Conservation (phyloP, 192 early-diverging fungal genomes). For the Backusella circina region DNA sequence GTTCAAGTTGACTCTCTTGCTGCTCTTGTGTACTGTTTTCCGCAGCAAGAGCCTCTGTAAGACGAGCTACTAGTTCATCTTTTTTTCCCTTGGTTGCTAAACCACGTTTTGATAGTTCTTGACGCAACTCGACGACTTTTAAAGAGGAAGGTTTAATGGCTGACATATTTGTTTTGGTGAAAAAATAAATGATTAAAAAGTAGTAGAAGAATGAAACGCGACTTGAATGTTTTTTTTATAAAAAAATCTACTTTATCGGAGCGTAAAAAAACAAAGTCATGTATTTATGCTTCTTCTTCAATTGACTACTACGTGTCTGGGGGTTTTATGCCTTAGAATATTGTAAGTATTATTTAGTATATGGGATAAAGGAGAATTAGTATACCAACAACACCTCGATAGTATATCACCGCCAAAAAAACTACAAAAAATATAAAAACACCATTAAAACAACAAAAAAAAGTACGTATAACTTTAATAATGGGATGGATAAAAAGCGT, state of each 20-base stretch:
- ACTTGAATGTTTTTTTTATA: not conserved
- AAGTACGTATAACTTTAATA: too few species aligned
- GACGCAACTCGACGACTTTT: slow-evolving; percentile 30
- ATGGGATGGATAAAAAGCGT: too few species aligned
- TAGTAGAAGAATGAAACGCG: not conserved
- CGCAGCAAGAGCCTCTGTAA: slow-evolving; percentile 47
- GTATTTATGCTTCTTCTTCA: not conserved
- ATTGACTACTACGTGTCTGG: too few species aligned
- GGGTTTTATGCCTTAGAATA: too few species aligned
- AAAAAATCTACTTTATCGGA: not conserved
- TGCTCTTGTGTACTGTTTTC: not conserved
- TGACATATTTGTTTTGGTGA: slow-evolving; percentile 11
- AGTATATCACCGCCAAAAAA: too few species aligned
- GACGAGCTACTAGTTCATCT: slow-evolving; percentile 58
- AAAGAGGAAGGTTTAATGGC: slow-evolving; percentile 14
- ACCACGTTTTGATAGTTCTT: slow-evolving; percentile 50
- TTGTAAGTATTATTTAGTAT: too few species aligned
- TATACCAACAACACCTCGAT: too few species aligned
- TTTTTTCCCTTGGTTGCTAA: slow-evolving; percentile 61
- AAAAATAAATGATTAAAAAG: not conserved
- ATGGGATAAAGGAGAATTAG: too few species aligned
- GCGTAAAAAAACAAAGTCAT: not conserved
- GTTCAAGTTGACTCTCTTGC: not conserved
- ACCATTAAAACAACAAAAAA: too few species aligned
- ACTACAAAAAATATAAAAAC: too few species aligned